Percentiles rank a stretch among this genome's conserved stretches.
These are phyloP conservation scores for Scleroderma citrinum DNA, from an alignment of 768 basidiomycete species.

Conservation along the genomic window DNA sequence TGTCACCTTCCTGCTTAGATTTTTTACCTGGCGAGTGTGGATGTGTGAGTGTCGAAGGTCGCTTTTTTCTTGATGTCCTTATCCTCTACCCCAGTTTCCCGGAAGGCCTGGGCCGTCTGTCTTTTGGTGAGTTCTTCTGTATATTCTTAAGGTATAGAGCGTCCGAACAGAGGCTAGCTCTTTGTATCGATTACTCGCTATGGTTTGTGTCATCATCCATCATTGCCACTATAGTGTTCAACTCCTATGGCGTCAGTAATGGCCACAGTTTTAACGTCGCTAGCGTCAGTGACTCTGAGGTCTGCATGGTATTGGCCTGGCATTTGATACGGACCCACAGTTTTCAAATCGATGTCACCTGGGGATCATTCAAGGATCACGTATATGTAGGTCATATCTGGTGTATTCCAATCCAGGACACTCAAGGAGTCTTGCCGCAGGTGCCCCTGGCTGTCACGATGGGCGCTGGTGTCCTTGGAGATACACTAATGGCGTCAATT, in stretches of 20 bases:
- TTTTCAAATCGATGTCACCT: not conserved
- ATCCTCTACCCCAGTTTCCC: not conserved
- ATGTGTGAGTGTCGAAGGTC: not conserved
- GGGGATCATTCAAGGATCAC: not conserved
- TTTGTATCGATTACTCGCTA: not conserved
- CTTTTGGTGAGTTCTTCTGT: not conserved
- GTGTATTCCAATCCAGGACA: not conserved
- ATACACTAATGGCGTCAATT: not conserved
- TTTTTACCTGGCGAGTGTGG: constrained; percentile 5
- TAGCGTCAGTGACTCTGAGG: not conserved
- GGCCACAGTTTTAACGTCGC: not conserved
- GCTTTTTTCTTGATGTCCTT: not conserved
- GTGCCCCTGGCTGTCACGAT: not conserved
- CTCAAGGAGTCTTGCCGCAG: not conserved
- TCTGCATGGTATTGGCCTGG: not conserved
- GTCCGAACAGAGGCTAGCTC: not conserved
- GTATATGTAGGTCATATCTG: not conserved
- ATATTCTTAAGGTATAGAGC: not conserved
- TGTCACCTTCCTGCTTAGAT: not conserved
- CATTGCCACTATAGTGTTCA: not conserved
- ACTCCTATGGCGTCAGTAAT: not conserved
- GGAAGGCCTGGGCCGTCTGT: not conserved
- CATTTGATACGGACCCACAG: not conserved
- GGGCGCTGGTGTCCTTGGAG: not conserved
- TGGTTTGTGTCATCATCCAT: not conserved